Evolutionary conservation across 495 filamentous ascomycete species (phyloP).

Genomic region (Trichocladium antarcticum): DNA sequence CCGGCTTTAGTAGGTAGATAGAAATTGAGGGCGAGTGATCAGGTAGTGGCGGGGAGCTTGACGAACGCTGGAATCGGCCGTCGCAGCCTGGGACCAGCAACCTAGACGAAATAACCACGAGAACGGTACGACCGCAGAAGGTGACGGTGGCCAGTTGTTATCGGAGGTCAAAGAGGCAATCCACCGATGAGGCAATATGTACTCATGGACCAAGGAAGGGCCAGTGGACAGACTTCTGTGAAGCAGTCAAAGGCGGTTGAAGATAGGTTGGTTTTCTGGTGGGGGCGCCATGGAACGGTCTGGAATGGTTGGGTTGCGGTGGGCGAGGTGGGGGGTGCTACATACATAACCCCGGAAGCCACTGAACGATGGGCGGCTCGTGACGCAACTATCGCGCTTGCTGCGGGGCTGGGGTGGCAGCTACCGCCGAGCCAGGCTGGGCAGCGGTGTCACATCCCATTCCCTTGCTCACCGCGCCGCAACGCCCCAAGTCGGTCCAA

Average conservation of each 20-base stretch:
- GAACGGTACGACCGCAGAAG: not conserved
- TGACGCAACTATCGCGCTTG: conserved; percentile 8
- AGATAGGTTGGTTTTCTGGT: not conserved
- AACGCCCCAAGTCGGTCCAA: no score
- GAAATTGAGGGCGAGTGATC: not conserved
- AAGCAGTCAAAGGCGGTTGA: not conserved
- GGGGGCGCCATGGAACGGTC: not conserved
- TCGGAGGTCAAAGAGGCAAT: not conserved
- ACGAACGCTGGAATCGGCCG: no score
- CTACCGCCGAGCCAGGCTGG: no score
- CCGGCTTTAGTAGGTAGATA: conserved; percentile 2
- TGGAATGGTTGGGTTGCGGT: no score
- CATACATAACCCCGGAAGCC: no score
- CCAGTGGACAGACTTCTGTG: not conserved
- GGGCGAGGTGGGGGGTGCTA: no score
- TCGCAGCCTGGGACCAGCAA: not conserved
- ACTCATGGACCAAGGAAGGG: not conserved
- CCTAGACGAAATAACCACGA: not conserved
- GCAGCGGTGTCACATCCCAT: no score
- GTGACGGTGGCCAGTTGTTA: not conserved
- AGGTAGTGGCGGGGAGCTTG: not conserved
- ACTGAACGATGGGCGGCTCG: no score
- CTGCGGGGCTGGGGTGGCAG: no score
- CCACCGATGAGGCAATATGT: conserved; percentile 2
- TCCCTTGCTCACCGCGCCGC: no score